Percentiles rank a stretch among this genome's conserved stretches.
phyloP scores from a whole-genome alignment of 2,329 filamentous ascomycete genomes.

The Fusarium sambucinum region DNA sequence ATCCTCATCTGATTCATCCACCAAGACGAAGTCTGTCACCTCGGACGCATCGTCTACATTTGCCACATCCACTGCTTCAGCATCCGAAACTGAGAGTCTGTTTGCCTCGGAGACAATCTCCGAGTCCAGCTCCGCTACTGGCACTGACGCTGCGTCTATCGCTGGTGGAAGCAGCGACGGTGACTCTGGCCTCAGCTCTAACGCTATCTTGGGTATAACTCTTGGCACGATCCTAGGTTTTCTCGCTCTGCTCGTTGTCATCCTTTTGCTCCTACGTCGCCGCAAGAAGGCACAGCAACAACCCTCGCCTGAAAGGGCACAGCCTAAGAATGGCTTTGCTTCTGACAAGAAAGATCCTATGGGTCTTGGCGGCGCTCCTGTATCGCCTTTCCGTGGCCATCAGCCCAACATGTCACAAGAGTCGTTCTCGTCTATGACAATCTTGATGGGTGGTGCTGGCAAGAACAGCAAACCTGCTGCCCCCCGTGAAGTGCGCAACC shows the following conservation, averaged over 20 bases:
- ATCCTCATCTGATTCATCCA: constrained; percentile 42
- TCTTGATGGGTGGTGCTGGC: constrained; percentile 72
- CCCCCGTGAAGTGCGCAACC: constrained; percentile 66
- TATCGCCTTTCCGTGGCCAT: constrained; percentile 63
- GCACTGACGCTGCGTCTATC: constrained; percentile 45
- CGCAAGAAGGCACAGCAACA: constrained; percentile 61
- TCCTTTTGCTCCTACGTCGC: constrained; percentile 71
- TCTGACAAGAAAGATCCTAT: constrained; percentile 69
- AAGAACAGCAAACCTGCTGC: constrained; percentile 51
- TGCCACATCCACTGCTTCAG: constrained; percentile 42
- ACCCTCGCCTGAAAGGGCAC: constrained; percentile 57
- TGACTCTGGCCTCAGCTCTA: constrained; percentile 55
- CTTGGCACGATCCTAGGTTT: constrained; percentile 85
- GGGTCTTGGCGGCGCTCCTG: constrained; percentile 60
- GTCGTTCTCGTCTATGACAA: constrained; percentile 73
- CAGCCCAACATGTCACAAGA: constrained; percentile 64
- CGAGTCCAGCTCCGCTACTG: constrained; percentile 43
- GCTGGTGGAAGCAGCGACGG: constrained; percentile 45
- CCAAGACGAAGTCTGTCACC: constrained; percentile 46
- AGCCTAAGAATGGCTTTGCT: constrained; percentile 57
- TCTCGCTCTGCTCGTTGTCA: constrained; percentile 74
- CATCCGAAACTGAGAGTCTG: constrained; percentile 36
- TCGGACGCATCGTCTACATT: constrained; percentile 43
- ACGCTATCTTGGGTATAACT: constrained; percentile 80
- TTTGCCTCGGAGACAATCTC: constrained; percentile 45